Percentiles rank a stretch among this genome's conserved stretches.
These are phyloP conservation scores for Amanita fuliginea DNA, from an alignment of 768 basidiomycete genomes.

Conservation along the genomic window DNA sequence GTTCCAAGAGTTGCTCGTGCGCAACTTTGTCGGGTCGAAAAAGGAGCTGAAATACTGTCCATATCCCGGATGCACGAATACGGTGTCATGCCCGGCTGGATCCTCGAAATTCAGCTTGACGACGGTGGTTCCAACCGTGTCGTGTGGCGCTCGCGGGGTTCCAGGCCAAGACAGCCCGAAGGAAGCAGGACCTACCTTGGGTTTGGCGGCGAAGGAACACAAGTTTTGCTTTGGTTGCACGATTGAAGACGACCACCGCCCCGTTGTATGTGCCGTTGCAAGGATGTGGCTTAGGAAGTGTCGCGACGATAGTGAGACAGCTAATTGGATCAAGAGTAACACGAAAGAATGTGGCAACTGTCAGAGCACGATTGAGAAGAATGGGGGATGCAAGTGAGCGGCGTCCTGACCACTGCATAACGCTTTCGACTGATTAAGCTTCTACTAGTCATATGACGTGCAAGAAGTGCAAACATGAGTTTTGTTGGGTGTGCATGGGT, in stretches of 20 bases:
- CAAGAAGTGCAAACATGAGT: slow-evolving; percentile 98
- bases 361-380: slow-evolving; percentile 99
- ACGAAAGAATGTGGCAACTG: slow-evolving; percentile 97
- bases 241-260: slow-evolving; percentile 83
- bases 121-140: slow-evolving; percentile 80
- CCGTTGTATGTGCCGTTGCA: slow-evolving; percentile 81
- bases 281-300: slow-evolving; percentile 86
- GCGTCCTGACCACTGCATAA: slow-evolving; percentile 6
- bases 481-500: slow-evolving; percentile 99
- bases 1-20: slow-evolving; percentile 80
- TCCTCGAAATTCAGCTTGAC: slow-evolving; percentile 64
- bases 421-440: background rate
- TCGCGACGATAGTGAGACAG: slow-evolving; percentile 94
- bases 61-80: slow-evolving; percentile 87
- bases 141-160: slow-evolving; percentile 58
- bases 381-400: slow-evolving; percentile 94
- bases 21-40: slow-evolving; percentile 84
- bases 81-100: slow-evolving; percentile 83
- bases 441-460: slow-evolving; percentile 96
- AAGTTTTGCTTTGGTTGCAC: slow-evolving; percentile 94
- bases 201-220: slow-evolving; percentile 39
- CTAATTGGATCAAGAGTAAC: slow-evolving; percentile 99
- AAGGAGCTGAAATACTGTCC: slow-evolving; percentile 88
- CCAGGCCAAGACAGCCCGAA: slow-evolving; percentile 18
- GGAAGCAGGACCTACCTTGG: slow-evolving; percentile 10